These are phyloP conservation scores for Acanthamoeba sp. DNA, from an alignment of 208 protist species.

Conservation along the genomic window DNA sequence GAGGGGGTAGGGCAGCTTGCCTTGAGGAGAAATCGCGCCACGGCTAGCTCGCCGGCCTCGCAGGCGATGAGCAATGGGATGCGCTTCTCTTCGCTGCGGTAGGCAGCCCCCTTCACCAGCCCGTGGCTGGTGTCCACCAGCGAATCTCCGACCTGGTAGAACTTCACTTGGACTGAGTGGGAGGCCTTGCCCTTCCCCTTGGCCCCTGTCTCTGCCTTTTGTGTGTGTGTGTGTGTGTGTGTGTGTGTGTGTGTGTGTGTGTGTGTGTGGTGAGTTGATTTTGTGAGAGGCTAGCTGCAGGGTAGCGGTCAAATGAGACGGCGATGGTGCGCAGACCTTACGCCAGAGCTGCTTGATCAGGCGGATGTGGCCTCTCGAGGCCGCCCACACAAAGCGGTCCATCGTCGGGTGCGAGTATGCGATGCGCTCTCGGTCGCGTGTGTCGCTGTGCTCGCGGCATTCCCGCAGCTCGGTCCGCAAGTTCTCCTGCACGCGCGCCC, in stretches of 20 bases:
- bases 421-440: neutral
- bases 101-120: neutral
- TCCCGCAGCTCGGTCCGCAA: neutral
- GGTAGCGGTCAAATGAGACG: no score
- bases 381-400: slow-evolving; percentile 17
- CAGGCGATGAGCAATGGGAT: neutral
- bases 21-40: neutral
- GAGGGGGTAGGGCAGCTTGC: neutral
- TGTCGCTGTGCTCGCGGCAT: neutral
- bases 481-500: neutral
- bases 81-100: slow-evolving; percentile 39
- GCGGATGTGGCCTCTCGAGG: neutral
- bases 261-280: neutral
- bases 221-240: no score
- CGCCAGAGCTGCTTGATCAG: slow-evolving; percentile 6
- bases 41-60: neutral
- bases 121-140: slow-evolving; percentile 33
- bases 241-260: no score
- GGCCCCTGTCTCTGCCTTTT: neutral
- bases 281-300: no score
- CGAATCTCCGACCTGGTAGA: neutral
- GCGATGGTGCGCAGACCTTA: neutral
- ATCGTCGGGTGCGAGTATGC: slow-evolving; percentile 7
- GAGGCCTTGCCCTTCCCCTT: neutral
- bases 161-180: neutral